Base-by-base conservation (phyloP, 805 yeast genomes). In the Nakazawaea molendinolei region DNA sequence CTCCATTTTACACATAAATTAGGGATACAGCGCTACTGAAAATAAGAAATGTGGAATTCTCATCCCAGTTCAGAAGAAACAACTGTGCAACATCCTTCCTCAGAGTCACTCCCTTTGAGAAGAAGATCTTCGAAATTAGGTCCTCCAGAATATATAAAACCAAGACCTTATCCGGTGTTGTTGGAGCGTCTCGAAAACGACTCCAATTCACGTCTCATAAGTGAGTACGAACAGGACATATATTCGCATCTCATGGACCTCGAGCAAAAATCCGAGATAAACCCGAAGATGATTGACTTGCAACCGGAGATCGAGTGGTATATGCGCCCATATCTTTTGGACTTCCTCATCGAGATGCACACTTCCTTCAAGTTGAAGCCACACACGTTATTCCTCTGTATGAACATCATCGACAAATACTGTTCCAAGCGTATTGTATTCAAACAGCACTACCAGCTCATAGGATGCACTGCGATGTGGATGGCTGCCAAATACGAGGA, bases 381-480 rank as follows among this genome's bases (percentile, higher is more conserved):
- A 50, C 86, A 48, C 71, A 86, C 65, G 61, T 78, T 65, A 66
- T 85, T 51, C 65, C 76, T 65, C 63, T 76, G 74, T 65, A 76
- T 53, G 77, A 78, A 80, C 48, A 68, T 89, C 36, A 83, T 90
- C 43, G 98, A 90, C 56, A 74, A 97, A 43, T 90, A 90, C 61
- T 84, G 95, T 54, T 82, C 95, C 36, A 82, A 79, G 49, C 69
- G 97, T 48, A 76, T 87, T 6, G 92, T 89, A 1, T 70, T 83
- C 44, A 74, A 79, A 46, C 89, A 84, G 40, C 97, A 89, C 59
- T 79, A 86, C 43, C 96, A 89, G 58, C 68, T 90, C 36, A 90
- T 90, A 8, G 86, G 94, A 22, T 83, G 95, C 42, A 86, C 95
- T 4, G 86, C 95, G 42, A 63, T 90, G 23, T 90, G 97, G 97